Base-by-base conservation (phyloP, 73 alveolate species). In the Paramecium sonneborni region DNA sequence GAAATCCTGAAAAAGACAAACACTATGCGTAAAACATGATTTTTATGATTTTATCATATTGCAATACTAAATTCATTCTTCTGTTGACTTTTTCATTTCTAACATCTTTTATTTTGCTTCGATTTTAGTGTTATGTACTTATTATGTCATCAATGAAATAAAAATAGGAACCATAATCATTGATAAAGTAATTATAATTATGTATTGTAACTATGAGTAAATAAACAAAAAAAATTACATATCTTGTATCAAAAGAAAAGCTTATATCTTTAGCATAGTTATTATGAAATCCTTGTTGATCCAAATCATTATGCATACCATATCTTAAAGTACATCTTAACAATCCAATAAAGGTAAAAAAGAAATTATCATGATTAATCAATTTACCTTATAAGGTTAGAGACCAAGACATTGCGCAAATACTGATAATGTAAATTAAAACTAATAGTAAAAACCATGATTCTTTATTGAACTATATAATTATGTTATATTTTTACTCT, bases 251-350 rank as follows among this genome's bases (percentile, higher is more conserved):
- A 37, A 72, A 72, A 0, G 86, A 72, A 30, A 32, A 72, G 24
- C 86, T 72, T 10, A 72, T 72, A n/a, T 72, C 86, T 32, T 72
- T 38, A n/a, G 57, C 67, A 15, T 35, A 32, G 35, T 34, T 35
- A 15, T 72, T 72, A 32, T n/a, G 20, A 72, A 72, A 32, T 35
- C 57, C 86, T 72, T 72, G 26, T 28, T 12, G 32, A 12, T 30
- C 86, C 10, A 72, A 1, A 72, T 72, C 86, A n/a, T 72, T 72
- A 18, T 72, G 86, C 48, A 72, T 0, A 1, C 86, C 86, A 72
- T 72, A 72, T 72, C 20, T 72, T 72, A 72, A 72, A 12, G 86
- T 72, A 38, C 86, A 72, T 72, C 86, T 72, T 72, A 72, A 72
- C 7, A 72, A 24, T 12, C 86, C 86, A 3, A 72, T 32, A 10